Evolutionary conservation across 345 rosid genomes (phyloP).

Genomic region (Camelina neglecta): DNA sequence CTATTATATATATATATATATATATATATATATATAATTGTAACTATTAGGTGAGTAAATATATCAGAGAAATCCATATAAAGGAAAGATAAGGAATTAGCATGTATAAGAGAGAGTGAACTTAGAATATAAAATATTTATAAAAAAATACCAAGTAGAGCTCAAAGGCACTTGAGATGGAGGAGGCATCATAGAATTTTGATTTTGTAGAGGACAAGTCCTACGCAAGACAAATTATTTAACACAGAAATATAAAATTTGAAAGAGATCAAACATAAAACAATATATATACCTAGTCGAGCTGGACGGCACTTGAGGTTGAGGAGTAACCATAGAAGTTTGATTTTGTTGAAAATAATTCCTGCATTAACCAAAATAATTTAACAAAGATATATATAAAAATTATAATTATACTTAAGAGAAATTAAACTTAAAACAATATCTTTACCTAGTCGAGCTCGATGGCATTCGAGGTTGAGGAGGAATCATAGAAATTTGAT

Average conservation of each 20-base stretch:
- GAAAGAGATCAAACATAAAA: neutral
- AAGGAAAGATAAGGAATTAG: too few species aligned
- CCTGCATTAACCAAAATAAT: neutral
- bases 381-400: neutral
- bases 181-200: neutral
- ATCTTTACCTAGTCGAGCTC: constrained; percentile 6
- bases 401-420: neutral
- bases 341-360: neutral
- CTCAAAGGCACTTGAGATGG: neutral
- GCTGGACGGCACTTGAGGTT: neutral
- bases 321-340: neutral
- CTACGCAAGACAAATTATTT: neutral
- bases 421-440: neutral
- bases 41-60: too few species aligned
- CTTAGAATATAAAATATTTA: too few species aligned
- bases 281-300: neutral
- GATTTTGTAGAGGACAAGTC: neutral
- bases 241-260: neutral
- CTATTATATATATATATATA: too few species aligned
- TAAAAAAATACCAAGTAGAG: neutral
- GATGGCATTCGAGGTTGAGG: neutral
- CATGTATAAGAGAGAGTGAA: too few species aligned
- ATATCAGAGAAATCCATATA: too few species aligned
- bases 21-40: too few species aligned
- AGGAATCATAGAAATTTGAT: neutral